Base-by-base conservation (phyloP, 2,329 filamentous ascomycete genomes). In the Hymenoscyphus fructigenus region DNA sequence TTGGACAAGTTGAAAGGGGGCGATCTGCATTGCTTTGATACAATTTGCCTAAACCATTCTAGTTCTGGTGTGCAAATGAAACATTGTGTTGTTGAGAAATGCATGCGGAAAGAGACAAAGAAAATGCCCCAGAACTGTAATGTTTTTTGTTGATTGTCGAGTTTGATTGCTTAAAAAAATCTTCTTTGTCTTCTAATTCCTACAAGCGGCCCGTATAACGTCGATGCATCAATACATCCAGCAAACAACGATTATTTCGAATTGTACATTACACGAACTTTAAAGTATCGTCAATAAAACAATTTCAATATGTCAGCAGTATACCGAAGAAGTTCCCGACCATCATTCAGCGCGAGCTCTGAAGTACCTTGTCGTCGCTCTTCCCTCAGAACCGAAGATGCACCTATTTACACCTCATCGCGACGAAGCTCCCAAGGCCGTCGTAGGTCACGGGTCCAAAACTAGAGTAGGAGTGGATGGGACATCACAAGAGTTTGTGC, bases 1-100 rank as follows among this genome's bases (percentile, higher is more conserved):
- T 59, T 73, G 76, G 78, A 55, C n/a, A 7, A 10, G 9, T 53
- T 53, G 20, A 53, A 53, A 26, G 47, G 20, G 20, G 10, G 47
- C n/a, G n/a, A 36, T 36, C 14, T 3, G 2, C 9, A 23, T 38
- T 38, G 36, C 9, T 53, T 23, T 53, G 20, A 14, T 15, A 23
- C 7, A 53, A 14, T 26, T 50, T 53, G 20, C 20, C 20, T 23
- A 14, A 53, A 20, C n/a, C 17, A 53, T 1, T 53, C 10, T 53
- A 53, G 47, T 26, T 53, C n/a, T 53, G 10, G 20, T 14, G 20
- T 53, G 9, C 5, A 53, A 3, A 23, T 53, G 47, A 23, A 23
- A 7, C 44, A 50, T 53, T 53, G 20, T 53, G n/a, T 53, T 26
- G 47, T 38, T 38, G 12, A 38, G 17, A 38, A 26, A 23, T 23